Conservation (phyloP, 192 early-diverging fungal species). For the Kickxella alabastrina region DNA sequence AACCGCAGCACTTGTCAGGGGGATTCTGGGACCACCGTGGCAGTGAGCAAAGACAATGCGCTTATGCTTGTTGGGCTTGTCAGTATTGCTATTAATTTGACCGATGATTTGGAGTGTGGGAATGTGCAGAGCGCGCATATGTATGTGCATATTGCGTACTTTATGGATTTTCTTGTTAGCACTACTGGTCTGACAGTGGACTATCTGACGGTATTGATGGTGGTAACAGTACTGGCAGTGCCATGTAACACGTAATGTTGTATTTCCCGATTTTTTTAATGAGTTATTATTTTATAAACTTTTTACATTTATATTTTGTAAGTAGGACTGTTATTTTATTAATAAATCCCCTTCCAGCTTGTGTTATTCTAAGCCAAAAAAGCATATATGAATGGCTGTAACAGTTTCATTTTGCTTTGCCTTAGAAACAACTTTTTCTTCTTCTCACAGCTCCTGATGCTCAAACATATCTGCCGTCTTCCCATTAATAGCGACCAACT, state of each 20-base stretch:
- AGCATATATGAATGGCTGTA: too few species aligned
- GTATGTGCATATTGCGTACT: conserved; percentile 28
- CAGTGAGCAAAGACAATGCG: conserved; percentile 6
- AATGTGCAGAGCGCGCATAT: conserved; percentile 25
- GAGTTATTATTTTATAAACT: background rate
- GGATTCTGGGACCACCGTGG: conserved; percentile 32
- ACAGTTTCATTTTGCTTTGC: too few species aligned
- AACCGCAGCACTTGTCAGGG: conserved; percentile 24
- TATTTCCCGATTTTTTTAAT: background rate
- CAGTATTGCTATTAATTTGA: conserved; percentile 15
- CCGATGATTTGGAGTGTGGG: conserved; percentile 3
- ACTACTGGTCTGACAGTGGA: conserved; percentile 21
- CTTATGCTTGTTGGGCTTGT: conserved; percentile 30
- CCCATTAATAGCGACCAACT: conserved; percentile 56
- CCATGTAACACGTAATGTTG: too few species aligned
- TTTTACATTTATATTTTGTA: background rate
- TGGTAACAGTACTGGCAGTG: too few species aligned
- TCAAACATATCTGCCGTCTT: background rate
- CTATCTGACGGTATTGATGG: conserved; percentile 9
- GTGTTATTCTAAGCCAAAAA: too few species aligned
- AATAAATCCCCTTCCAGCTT: too few species aligned
- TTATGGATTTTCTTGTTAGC: conserved; percentile 33
- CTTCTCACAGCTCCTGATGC: conserved; percentile 21
- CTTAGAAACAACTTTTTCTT: too few species aligned
- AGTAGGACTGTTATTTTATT: background rate